Percentiles rank a stretch among this genome's conserved stretches.
phyloP scores from a whole-genome alignment of 1,284 basidiomycete genomes.

The Sporisorium iseilematis-ciliati region DNA sequence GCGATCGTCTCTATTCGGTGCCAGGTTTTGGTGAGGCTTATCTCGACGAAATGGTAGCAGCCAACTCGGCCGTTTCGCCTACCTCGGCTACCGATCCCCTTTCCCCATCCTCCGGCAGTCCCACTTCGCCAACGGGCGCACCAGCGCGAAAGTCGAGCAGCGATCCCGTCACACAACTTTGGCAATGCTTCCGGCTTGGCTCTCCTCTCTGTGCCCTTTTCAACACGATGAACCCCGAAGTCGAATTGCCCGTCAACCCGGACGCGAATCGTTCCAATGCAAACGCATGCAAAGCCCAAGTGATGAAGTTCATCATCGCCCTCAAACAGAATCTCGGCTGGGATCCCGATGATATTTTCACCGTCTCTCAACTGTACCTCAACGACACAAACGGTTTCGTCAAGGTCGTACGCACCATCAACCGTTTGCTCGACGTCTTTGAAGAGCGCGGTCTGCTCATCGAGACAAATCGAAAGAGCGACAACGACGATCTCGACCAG shows the following conservation, averaged over 20 bases:
- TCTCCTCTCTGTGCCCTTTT: conserved; percentile 94
- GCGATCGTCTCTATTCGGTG: conserved; percentile 70
- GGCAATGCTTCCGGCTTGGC: conserved; percentile 92
- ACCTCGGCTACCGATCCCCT: conserved; percentile 24
- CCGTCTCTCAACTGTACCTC: conserved; percentile 81
- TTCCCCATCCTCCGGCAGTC: conserved; percentile 24
- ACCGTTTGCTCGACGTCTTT: conserved; percentile 84
- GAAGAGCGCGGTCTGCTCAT: conserved; percentile 78
- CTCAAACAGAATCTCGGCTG: conserved; percentile 73
- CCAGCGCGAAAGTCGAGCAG: conserved; percentile 24
- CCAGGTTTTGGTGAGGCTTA: conserved; percentile 68
- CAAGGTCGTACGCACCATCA: conserved; percentile 91
- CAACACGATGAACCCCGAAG: conserved; percentile 83
- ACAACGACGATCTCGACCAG: conserved; percentile 55
- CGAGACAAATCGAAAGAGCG: conserved; percentile 73
- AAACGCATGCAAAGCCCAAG: conserved; percentile 77
- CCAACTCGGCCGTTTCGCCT: conserved; percentile 30
- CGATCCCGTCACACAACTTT: conserved; percentile 84
- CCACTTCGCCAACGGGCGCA: conserved; percentile 27
- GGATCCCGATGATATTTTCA: conserved; percentile 72
- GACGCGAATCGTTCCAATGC: conserved; percentile 75
- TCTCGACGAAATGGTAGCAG: conserved; percentile 40
- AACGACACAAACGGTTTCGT: conserved; percentile 94
- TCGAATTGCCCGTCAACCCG: conserved; percentile 73
- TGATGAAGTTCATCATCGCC: conserved; percentile 74